phyloP scores from a whole-genome alignment of 2,329 filamentous ascomycete genomes.

The Pseudophaeomoniella oleicola region DNA sequence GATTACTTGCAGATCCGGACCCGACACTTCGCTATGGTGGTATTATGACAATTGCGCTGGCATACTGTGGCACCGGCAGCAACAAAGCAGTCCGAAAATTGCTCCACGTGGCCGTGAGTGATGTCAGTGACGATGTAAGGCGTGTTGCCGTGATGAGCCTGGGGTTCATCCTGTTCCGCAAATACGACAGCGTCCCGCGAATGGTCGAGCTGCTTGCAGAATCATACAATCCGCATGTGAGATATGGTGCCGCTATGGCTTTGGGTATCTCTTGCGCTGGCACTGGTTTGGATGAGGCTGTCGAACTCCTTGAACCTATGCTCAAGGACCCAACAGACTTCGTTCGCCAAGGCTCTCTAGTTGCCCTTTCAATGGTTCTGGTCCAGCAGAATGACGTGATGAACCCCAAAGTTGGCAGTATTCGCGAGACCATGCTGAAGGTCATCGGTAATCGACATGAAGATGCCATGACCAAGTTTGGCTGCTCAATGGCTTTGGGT shows the following conservation, averaged over 20 bases:
- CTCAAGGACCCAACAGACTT: conserved; percentile 99
- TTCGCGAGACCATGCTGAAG: conserved; percentile 88
- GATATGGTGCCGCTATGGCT: conserved; percentile 96
- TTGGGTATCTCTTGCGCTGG: conserved; percentile 95
- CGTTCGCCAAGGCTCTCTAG: conserved; percentile 88
- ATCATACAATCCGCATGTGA: conserved; percentile 96
- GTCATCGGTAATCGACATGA: conserved; percentile 90
- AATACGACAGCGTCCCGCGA: conserved; percentile 88
- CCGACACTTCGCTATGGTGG: conserved; percentile 89
- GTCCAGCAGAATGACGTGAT: conserved; percentile 98
- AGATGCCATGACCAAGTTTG: conserved; percentile 99
- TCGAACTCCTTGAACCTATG: conserved; percentile 95
- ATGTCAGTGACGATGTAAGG: conserved; percentile 94
- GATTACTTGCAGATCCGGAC: conserved; percentile 82
- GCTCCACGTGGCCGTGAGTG: conserved; percentile 89
- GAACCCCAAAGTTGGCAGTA: conserved; percentile 87
- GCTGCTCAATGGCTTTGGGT: conserved; percentile 80
- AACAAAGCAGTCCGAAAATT: conserved; percentile 97
- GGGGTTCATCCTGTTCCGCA: conserved; percentile 96
- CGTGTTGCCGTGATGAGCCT: conserved; percentile 94
- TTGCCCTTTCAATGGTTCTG: conserved; percentile 92
- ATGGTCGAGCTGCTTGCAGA: conserved; percentile 98
- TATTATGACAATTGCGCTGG: conserved; percentile 96
- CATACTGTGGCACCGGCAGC: conserved; percentile 92
- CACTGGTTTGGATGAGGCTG: conserved; percentile 88